Evolutionary conservation across 352 stramenopile species (phyloP), one percentile per base, ranked within the genome.

Genomic region (Phytophthora megakarya): DNA sequence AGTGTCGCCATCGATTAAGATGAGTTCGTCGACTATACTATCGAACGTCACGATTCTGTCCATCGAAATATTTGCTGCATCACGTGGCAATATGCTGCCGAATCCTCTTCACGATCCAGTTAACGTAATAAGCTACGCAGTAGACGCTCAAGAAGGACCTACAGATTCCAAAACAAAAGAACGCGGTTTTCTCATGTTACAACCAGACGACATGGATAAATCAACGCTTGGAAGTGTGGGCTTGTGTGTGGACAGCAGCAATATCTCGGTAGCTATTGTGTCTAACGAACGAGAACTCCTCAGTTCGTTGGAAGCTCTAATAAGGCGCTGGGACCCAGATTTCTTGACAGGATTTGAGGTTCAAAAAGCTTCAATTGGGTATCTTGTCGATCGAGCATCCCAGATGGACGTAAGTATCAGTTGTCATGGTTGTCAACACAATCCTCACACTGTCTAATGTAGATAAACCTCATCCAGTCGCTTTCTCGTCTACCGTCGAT

Each of bases 331-430:
- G 78, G 89, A 98, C 52, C 90, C 90, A n/a, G 92, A 98, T 54
- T 94, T 97, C 40, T 70, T 98, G 33, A 68, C 79, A 38, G 89
- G 91, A 11, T 98, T 90, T 73, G 92, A 98, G 63, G 75, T 96
- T 1, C 87, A 97, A 66, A 87, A 89, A 22, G 54, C 67, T 49
- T 93, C 87, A 3, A 77, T 87, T 28, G 88, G 88, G 35, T 96
- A 95, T 46, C 47, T 96, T 45, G 69, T 96, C 26, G 73, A 90
- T 60, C 72, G 89, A 52, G 84, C 77, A 9, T 73, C 61, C 0
- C 72, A 81, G 30, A 54, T 97, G 44, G 62, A 80, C 59, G 83
- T 92, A 54, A 68, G 80, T 47, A 51, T 54, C 54, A 40, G 40
- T 40, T 67, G 5, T 52, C 12, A n/a, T 45, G 40, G 13, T 63